Percentiles rank a stretch among this genome's conserved stretches.
Evolutionary conservation across 2,329 filamentous ascomycete genomes (phyloP).

Genomic region (Sporothrix variecibatus): DNA sequence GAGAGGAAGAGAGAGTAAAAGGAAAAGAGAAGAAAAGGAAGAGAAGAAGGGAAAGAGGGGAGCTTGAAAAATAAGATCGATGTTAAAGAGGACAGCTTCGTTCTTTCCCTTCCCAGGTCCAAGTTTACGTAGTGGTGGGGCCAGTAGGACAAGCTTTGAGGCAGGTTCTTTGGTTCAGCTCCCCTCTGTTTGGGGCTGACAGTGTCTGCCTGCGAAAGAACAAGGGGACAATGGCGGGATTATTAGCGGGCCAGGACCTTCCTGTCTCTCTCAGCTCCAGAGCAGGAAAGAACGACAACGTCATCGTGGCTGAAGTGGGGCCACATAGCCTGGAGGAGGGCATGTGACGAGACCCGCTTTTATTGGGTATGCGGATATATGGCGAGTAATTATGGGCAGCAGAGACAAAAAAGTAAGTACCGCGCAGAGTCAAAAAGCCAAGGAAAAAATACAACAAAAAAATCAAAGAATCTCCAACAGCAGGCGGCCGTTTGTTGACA

Average conservation of each 20-base stretch:
- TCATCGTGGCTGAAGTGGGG: slow-evolving; percentile 22
- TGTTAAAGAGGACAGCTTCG: slow-evolving; percentile 9
- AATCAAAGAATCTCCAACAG: not conserved
- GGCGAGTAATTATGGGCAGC: not conserved
- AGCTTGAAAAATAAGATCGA: slow-evolving; percentile 1
- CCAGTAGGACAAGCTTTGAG: slow-evolving; percentile 9
- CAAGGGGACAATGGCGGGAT: not conserved
- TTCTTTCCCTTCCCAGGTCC: slow-evolving; percentile 6
- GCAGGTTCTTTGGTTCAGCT: slow-evolving; percentile 1
- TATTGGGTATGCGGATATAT: not conserved
- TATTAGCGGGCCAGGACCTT: not conserved
- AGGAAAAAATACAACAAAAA: not conserved
- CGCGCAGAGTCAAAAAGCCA: not conserved
- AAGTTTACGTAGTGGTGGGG: slow-evolving; percentile 13
- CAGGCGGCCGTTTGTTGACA: not conserved
- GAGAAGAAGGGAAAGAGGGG: not conserved
- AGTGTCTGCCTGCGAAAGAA: slow-evolving; percentile 13
- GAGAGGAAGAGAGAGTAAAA: not conserved
- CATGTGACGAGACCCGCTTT: slow-evolving; percentile 7
- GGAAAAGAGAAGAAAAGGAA: not conserved
- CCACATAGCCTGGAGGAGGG: not conserved
- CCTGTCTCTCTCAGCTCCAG: not conserved
- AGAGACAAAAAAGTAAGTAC: not conserved
- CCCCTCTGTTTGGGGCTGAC: slow-evolving; percentile 7
- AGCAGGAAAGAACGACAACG: slow-evolving; percentile 18